phyloP scores from a whole-genome alignment of 768 basidiomycete species.

The Ramaria rubella region DNA sequence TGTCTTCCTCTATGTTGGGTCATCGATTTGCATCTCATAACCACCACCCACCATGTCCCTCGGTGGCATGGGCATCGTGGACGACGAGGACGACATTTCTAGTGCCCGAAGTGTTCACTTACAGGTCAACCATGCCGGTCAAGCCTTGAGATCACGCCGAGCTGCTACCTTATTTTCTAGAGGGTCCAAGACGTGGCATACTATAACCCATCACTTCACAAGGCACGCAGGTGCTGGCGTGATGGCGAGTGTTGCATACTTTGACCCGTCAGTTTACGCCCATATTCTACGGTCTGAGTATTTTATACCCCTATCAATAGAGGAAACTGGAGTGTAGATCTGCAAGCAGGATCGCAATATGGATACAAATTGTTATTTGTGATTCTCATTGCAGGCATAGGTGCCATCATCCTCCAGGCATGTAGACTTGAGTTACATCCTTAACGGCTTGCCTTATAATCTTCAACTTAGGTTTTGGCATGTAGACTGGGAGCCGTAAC shows the following conservation, averaged over 20 bases:
- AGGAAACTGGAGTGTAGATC: constrained; percentile 87
- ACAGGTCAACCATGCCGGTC: neutral
- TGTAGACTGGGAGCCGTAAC: constrained; percentile 78
- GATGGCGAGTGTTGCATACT: constrained; percentile 83
- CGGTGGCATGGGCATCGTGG: neutral
- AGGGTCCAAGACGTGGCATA: constrained; percentile 5
- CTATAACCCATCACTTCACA: constrained; percentile 37
- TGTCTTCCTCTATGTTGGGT: constrained; percentile 9
- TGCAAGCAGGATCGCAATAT: constrained; percentile 78
- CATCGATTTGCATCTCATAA: constrained; percentile 4
- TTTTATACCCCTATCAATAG: constrained; percentile 26
- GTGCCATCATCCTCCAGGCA: constrained; percentile 80
- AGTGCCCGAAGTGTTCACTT: neutral
- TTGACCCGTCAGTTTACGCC: constrained; percentile 60
- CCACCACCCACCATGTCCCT: constrained; percentile 3
- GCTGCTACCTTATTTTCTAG: neutral
- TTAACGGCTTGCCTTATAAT: neutral
- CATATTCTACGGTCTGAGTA: neutral
- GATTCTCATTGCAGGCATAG: constrained; percentile 74
- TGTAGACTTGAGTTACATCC: constrained; percentile 9
- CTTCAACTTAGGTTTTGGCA: constrained; percentile 52
- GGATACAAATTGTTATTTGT: constrained; percentile 85
- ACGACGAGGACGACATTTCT: constrained; percentile 3
- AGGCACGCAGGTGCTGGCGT: constrained; percentile 79
- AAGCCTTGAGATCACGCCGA: neutral